Conservation (phyloP, 2,329 filamentous ascomycete genomes). For the Hirsutella minnesotensis region DNA sequence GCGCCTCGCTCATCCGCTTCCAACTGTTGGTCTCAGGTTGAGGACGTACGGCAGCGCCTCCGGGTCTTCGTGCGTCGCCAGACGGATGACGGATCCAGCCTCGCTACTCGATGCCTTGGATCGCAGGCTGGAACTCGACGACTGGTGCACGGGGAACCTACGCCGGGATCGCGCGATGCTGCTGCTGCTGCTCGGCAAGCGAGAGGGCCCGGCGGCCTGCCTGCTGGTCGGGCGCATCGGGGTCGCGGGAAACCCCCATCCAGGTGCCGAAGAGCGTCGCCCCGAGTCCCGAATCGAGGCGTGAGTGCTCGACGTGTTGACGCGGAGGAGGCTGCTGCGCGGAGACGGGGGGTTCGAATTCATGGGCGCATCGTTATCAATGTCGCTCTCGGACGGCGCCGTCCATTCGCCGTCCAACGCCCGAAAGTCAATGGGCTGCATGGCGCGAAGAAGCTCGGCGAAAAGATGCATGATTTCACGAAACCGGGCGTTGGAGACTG, state of each 20-base stretch:
- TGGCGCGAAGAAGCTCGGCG: slow-evolving; percentile 64
- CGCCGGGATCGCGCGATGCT: slow-evolving; percentile 31
- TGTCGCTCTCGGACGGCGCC: slow-evolving; percentile 25
- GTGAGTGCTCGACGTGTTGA: slow-evolving; percentile 18
- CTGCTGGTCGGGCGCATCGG: too few relatives aligned
- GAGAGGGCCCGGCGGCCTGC: slow-evolving; percentile 20
- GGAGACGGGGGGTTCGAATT: slow-evolving; percentile 29
- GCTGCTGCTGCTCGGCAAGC: slow-evolving; percentile 20
- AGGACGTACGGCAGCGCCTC: slow-evolving; percentile 25
- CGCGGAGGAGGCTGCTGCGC: slow-evolving; percentile 16
- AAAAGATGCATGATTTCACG: slow-evolving; percentile 73
- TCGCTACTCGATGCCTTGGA: slow-evolving; percentile 22
- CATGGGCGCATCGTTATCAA: slow-evolving; percentile 33
- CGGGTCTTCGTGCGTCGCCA: slow-evolving; percentile 26
- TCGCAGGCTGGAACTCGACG: slow-evolving; percentile 27
- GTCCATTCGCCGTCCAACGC: slow-evolving; percentile 27
- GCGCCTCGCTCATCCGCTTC: slow-evolving; percentile 9
- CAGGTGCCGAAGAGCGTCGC: slow-evolving; percentile 30
- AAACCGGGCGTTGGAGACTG: slow-evolving; percentile 61
- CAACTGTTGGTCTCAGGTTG: slow-evolving; percentile 18
- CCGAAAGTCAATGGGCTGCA: slow-evolving; percentile 51
- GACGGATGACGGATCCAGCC: slow-evolving; percentile 34
- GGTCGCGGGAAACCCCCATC: slow-evolving; percentile 17
- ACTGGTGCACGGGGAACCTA: slow-evolving; percentile 25
- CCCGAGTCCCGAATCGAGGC: slow-evolving; percentile 15